phyloP scores from a whole-genome alignment of 352 stramenopile species.

The Globisporangium takayamanum region DNA sequence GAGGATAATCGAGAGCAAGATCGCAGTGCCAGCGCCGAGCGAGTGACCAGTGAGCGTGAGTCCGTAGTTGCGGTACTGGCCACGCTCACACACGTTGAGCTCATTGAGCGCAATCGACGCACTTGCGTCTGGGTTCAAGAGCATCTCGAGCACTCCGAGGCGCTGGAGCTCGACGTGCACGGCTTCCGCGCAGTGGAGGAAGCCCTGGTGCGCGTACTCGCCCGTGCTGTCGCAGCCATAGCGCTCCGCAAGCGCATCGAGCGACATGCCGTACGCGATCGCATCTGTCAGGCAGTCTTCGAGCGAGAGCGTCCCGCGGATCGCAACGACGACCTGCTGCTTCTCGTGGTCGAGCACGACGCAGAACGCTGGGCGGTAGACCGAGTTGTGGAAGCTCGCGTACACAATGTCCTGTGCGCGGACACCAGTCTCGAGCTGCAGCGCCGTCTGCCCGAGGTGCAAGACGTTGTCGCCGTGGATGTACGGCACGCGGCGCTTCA shows the following conservation, averaged over 20 bases:
- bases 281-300: constrained; percentile 85
- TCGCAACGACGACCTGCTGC: constrained; percentile 70
- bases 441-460: constrained; percentile 64
- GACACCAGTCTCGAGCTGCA: constrained; percentile 74
- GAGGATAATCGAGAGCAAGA: constrained; percentile 72
- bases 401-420: constrained; percentile 71
- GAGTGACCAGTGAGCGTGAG: constrained; percentile 80
- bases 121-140: constrained; percentile 59
- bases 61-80: constrained; percentile 63
- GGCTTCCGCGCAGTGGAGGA: constrained; percentile 68
- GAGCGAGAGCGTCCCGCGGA: constrained; percentile 78
- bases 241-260: constrained; percentile 58
- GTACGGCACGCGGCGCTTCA: constrained; percentile 49
- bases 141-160: constrained; percentile 78
- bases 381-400: constrained; percentile 70
- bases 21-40: constrained; percentile 64
- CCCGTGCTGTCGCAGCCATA: constrained; percentile 62
- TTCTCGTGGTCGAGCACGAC: constrained; percentile 72
- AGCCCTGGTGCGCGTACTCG: constrained; percentile 79
- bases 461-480: constrained; percentile 87
- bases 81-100: constrained; percentile 56
- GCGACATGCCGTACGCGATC: constrained; percentile 76
- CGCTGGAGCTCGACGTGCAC: constrained; percentile 71
- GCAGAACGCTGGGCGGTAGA: constrained; percentile 78
- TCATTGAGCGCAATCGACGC: constrained; percentile 33